Evolutionary conservation across 768 basidiomycete species (phyloP), one percentile per base, ranked within the genome.

Genomic region (Mrakia gelida): DNA sequence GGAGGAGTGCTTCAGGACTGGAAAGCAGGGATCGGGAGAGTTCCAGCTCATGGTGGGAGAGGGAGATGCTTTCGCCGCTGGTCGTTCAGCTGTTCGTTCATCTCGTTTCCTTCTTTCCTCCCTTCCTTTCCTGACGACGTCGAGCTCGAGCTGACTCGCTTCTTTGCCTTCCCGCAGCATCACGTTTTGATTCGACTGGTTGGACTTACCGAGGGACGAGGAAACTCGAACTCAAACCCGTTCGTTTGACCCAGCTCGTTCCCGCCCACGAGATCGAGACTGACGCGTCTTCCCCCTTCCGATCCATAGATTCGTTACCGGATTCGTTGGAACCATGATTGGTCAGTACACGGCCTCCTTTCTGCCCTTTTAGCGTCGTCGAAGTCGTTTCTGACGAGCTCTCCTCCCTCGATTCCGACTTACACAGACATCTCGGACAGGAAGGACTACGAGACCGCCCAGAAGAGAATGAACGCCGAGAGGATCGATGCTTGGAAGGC

Each of bases 311-410:
- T 73, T 73, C 34, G 72, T 73, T 11, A 73, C 72, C 23, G 72
- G 72, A 18, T 73, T 56, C 26, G 72, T 73, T 10, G 72, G 72
- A 38, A 73, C 72, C 11, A 73, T 73, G 72, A 73, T 73, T 32
- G 72, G 65, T 38, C 3, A 30, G 65, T 67, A n/a, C n/a, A n/a
- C n/a, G n/a, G n/a, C n/a, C n/a, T n/a, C n/a, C n/a, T n/a, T n/a
- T n/a, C n/a, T n/a, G n/a, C n/a, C n/a, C n/a, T n/a, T n/a, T n/a
- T n/a, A n/a, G n/a, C 38, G 38, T 38, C 38, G 4, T 38, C 38
- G 38, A 8, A 3, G 38, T 3, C 38, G 38, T 38, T 34, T 10
- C 32, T 67, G 34, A 67, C 34, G 0, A 28, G 10, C 18, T 16
- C 32, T 30, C 65, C 65, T 65, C 28, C 63, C 10, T 56, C 16